phyloP scores from a whole-genome alignment of 2,329 filamentous ascomycete genomes.

The Leptographium wingfieldii region DNA sequence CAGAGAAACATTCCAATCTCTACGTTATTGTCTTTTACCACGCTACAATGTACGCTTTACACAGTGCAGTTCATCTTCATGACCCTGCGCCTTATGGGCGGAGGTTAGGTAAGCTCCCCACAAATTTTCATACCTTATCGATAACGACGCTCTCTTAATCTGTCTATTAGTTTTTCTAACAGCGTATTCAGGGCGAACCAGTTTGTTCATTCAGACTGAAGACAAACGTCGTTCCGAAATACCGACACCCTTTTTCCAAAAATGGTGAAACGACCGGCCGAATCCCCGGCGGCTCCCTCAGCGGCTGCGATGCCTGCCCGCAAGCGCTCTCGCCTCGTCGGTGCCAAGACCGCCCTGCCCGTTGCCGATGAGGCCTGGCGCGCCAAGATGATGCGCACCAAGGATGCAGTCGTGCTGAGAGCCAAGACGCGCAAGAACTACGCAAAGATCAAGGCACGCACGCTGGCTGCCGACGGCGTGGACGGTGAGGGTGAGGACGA shows the following conservation, averaged over 20 bases:
- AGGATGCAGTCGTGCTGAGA: constrained; percentile 77
- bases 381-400: constrained; percentile 45
- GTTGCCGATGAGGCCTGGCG: constrained; percentile 12
- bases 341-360: constrained; percentile 9
- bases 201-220: too few species aligned
- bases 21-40: too few species aligned
- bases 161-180: too few species aligned
- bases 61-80: too few species aligned
- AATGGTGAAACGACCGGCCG: background rate
- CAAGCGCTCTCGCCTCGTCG: constrained; percentile 7
- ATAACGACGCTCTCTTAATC: too few species aligned
- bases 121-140: too few species aligned
- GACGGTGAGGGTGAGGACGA: background rate
- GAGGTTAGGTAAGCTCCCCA: too few species aligned
- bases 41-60: too few species aligned
- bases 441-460: constrained; percentile 64
- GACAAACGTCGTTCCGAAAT: too few species aligned
- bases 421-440: constrained; percentile 90
- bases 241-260: background rate
- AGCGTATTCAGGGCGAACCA: too few species aligned
- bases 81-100: too few species aligned
- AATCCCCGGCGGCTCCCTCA: background rate
- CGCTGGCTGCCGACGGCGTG: background rate
- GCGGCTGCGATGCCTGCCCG: background rate
- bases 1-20: too few species aligned